These are phyloP conservation scores for Tetrahymena elliotti DNA, from an alignment of 73 alveolate genomes.

Conservation along the genomic window DNA sequence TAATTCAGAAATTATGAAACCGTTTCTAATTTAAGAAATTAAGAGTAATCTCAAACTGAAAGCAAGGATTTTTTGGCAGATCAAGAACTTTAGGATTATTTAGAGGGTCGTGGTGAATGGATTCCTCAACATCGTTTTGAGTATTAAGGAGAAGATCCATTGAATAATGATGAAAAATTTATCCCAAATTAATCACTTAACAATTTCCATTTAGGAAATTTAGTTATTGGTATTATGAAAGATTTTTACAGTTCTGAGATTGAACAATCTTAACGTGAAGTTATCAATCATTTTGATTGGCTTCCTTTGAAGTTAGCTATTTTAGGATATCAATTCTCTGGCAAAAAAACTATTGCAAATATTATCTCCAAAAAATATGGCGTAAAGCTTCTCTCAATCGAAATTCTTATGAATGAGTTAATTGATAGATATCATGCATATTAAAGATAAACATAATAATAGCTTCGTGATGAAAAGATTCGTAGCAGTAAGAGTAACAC, in stretches of 20 bases:
- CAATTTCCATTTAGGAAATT: constrained; percentile 33
- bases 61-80: constrained; percentile 42
- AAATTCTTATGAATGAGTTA: constrained; percentile 12
- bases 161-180: constrained; percentile 60
- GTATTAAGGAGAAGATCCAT: constrained; percentile 55
- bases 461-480: not conserved
- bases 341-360: constrained; percentile 83
- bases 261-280: not conserved
- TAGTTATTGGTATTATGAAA: constrained; percentile 4
- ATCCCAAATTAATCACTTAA: constrained; percentile 5
- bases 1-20: constrained; percentile 32
- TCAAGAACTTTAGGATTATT: constrained; percentile 58
- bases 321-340: constrained; percentile 88
- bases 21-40: constrained; percentile 16
- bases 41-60: constrained; percentile 19
- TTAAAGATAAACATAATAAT: not conserved
- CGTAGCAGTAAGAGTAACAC: not conserved
- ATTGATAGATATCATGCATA: not conserved
- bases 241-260: constrained; percentile 1
- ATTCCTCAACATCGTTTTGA: constrained; percentile 9
- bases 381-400: constrained; percentile 11
- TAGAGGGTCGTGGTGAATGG: constrained; percentile 68
- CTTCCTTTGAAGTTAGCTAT: constrained; percentile 74
- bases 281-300: constrained; percentile 18
- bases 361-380: constrained; percentile 53